Percentiles rank a stretch among this genome's conserved stretches.
These are phyloP conservation scores for Orbilia blumenaviensis DNA, from an alignment of 2,329 filamentous ascomycete genomes.

Conservation along the genomic window DNA sequence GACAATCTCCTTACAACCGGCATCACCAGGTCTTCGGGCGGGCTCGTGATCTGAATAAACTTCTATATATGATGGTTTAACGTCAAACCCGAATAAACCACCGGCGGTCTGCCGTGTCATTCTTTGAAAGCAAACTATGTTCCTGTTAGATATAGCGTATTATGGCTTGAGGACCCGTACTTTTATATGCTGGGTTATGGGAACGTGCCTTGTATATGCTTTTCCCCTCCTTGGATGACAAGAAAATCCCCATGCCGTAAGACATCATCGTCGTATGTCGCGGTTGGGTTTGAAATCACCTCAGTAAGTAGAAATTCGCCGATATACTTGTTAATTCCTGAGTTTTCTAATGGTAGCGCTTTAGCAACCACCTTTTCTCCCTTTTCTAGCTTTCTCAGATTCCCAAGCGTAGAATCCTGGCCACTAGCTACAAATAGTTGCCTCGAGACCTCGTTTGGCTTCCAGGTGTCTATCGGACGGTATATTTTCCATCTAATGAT, in stretches of 20 bases:
- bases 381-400: background rate
- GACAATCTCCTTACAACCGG: conserved; percentile 29
- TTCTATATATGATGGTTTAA: conserved; percentile 34
- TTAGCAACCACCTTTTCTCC: background rate
- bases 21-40: background rate
- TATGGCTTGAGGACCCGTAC: too few species aligned
- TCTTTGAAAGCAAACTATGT: conserved; percentile 32
- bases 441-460: background rate
- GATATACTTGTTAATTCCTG: background rate
- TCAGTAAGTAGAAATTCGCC: conserved; percentile 16
- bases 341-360: background rate
- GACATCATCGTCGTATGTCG: background rate
- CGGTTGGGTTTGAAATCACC: background rate
- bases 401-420: conserved; percentile 8
- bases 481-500: conserved; percentile 32
- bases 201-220: conserved; percentile 33
- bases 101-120: background rate
- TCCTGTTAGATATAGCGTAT: too few species aligned
- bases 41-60: background rate
- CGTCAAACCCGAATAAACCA: background rate
- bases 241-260: conserved; percentile 40
- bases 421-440: background rate
- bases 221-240: conserved; percentile 8
- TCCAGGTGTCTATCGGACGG: background rate
- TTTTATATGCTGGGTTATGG: background rate